These are phyloP conservation scores for Ormosia emarginata DNA, from an alignment of 306 rosid genomes.

Conservation along the genomic window DNA sequence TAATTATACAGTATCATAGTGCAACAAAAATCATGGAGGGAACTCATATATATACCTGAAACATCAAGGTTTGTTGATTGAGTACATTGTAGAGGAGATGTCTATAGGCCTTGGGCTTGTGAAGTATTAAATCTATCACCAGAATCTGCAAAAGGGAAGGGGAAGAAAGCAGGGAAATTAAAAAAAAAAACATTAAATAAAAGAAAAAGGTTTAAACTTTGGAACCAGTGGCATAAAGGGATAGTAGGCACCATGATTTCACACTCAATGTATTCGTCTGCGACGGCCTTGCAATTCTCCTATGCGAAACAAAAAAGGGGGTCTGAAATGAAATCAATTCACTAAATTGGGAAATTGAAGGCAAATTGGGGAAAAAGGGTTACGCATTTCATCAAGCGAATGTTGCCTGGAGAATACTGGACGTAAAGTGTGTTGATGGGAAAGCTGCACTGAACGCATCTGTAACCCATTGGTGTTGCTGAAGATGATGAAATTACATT, in stretches of 20 bases:
- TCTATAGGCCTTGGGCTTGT: slow-evolving; percentile 77
- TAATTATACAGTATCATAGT: neutral
- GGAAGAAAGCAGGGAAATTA: neutral
- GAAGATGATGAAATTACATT: neutral
- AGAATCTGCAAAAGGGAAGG: slow-evolving; percentile 47
- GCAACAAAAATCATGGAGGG: neutral
- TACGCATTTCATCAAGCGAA: slow-evolving; percentile 93
- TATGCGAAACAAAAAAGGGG: slow-evolving; percentile 6
- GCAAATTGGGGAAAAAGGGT: neutral
- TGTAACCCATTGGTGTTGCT: slow-evolving; percentile 33
- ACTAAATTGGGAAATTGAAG: neutral
- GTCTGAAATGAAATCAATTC: neutral
- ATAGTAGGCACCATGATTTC: slow-evolving; percentile 59
- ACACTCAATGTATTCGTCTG: slow-evolving; percentile 83
- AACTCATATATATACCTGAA: slow-evolving; percentile 44
- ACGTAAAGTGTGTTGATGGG: slow-evolving; percentile 56
- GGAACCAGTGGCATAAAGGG: neutral
- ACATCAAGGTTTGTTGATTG: slow-evolving; percentile 38
- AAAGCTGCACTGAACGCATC: slow-evolving; percentile 73
- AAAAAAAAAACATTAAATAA: neutral
- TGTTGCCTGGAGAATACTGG: slow-evolving; percentile 88
- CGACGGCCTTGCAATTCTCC: slow-evolving; percentile 79
- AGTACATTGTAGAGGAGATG: slow-evolving; percentile 77
- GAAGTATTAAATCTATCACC: slow-evolving; percentile 78
- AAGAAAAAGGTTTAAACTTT: slow-evolving; percentile 12